Evolutionary conservation across 2,329 filamentous ascomycete species (phyloP).

Genomic region (Fusarium aywerte): DNA sequence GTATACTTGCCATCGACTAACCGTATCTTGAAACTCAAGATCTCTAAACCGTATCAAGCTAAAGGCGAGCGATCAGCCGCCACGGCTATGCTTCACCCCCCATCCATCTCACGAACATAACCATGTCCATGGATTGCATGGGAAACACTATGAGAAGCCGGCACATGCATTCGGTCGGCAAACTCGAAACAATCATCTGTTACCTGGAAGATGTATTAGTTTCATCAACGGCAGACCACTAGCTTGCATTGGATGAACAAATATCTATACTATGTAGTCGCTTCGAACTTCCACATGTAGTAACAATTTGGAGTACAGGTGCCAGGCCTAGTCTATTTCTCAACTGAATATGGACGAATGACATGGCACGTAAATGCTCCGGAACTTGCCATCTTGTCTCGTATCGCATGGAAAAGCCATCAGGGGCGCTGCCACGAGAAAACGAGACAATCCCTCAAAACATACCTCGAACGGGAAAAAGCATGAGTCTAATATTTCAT

Average conservation of each 20-base stretch:
- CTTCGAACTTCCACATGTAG: slow-evolving; percentile 18
- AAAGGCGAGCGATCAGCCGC: slow-evolving; percentile 1
- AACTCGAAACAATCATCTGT: slow-evolving; percentile 4
- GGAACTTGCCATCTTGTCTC: slow-evolving; percentile 1
- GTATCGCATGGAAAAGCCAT: slow-evolving; percentile 18
- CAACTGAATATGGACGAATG: neutral
- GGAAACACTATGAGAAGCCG: neutral
- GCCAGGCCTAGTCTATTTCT: neutral
- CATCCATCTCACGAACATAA: slow-evolving; percentile 1
- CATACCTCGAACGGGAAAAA: slow-evolving; percentile 15
- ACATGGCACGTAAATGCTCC: neutral
- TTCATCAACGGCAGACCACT: slow-evolving; percentile 27
- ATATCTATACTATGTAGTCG: slow-evolving; percentile 17
- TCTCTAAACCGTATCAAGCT: slow-evolving; percentile 15
- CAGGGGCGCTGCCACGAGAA: neutral
- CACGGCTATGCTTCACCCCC: slow-evolving; percentile 20
- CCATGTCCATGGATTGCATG: neutral
- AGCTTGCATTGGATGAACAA: slow-evolving; percentile 24
- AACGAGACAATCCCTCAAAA: neutral
- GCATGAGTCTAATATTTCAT: neutral
- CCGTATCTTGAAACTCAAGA: slow-evolving; percentile 16
- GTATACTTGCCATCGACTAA: slow-evolving; percentile 26
- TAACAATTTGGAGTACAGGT: slow-evolving; percentile 16
- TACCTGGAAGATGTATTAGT: slow-evolving; percentile 17
- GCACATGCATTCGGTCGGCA: slow-evolving; percentile 2